Evolutionary conservation across 805 yeast genomes (phyloP), one percentile per base, ranked within the genome.

Genomic region (Metschnikowia reukaufii): DNA sequence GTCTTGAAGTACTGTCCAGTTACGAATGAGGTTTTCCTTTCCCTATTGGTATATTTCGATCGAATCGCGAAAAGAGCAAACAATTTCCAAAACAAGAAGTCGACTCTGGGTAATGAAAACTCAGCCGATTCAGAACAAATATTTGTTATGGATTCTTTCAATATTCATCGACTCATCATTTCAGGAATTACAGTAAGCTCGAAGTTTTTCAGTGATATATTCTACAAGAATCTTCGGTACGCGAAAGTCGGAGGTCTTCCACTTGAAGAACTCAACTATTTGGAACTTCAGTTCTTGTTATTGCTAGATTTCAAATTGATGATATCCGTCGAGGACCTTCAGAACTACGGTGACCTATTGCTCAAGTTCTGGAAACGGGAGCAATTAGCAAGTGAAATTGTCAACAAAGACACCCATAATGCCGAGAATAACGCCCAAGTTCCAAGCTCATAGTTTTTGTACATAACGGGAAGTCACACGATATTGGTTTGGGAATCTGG

Each of bases 201-300:
- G 32, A 94, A 94, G 70, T 92, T 92, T 65, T 91, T 91, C 65
- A 84, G 92, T 58, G 98, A 92, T 67, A 88, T 91, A 40, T 92
- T 91, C 61, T 92, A 92, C 74, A 92, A 92, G 62, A 92, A 92
- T 64, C 83, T 94, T 45, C 78, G 98, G 53, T 92, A 92, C 65
- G 97, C 97, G 9, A 88, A 91, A 64, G 94, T 92, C 36, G 98
- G 98, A 5, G 98, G 98, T 0, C 75, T 92, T 45, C 96, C 97
- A 6, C 74, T 90, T 47, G 96, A 88, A 46, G 99, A 94, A 64
- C 76, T 94, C 63, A 94, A 94, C 63, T 91, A 88, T 66, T 73
- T 94, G 55, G 99, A 94, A 66, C 71, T 94, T 38, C 97, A 92
- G 64, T 91, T 94, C 62, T 70, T 92, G 56, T 66, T 91, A 41